phyloP scores from a whole-genome alignment of 495 filamentous ascomycete species.

The Aspergillus leporis region DNA sequence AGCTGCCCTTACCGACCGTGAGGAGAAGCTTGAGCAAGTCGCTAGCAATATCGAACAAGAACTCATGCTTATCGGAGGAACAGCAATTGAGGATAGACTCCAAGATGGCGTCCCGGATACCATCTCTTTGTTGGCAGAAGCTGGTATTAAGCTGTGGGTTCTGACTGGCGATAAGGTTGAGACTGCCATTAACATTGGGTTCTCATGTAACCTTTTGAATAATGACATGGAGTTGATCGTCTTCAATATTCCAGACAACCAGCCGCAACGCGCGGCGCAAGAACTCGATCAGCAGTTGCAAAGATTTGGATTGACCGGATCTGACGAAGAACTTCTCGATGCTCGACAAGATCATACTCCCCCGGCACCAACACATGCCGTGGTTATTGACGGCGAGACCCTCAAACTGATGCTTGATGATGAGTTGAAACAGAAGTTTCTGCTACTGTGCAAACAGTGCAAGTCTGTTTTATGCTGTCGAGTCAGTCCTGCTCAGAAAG shows the following conservation, averaged over 20 bases:
- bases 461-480: slow-evolving; percentile 96
- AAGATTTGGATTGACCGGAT: slow-evolving; percentile 77
- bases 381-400: slow-evolving; percentile 95
- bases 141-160: slow-evolving; percentile 99
- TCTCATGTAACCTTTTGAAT: slow-evolving; percentile 95
- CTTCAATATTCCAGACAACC: slow-evolving; percentile 79
- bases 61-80: slow-evolving; percentile 87
- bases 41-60: slow-evolving; percentile 89
- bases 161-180: slow-evolving; percentile 98
- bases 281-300: slow-evolving; percentile 73
- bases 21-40: slow-evolving; percentile 90
- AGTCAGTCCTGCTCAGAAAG: slow-evolving; percentile 96
- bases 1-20: slow-evolving; percentile 77
- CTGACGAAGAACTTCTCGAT: slow-evolving; percentile 78
- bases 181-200: slow-evolving; percentile 99
- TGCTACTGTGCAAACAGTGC: slow-evolving; percentile 96
- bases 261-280: slow-evolving; percentile 59
- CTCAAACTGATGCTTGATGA: slow-evolving; percentile 87
- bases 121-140: slow-evolving; percentile 86
- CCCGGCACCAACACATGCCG: slow-evolving; percentile 86
- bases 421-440: slow-evolving; percentile 81
- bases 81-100: slow-evolving; percentile 95
- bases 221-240: slow-evolving; percentile 98
- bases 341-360: slow-evolving; percentile 81
- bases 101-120: slow-evolving; percentile 98